phyloP scores from a whole-genome alignment of 1,284 basidiomycete species.

The Quambalaria eucalypti region DNA sequence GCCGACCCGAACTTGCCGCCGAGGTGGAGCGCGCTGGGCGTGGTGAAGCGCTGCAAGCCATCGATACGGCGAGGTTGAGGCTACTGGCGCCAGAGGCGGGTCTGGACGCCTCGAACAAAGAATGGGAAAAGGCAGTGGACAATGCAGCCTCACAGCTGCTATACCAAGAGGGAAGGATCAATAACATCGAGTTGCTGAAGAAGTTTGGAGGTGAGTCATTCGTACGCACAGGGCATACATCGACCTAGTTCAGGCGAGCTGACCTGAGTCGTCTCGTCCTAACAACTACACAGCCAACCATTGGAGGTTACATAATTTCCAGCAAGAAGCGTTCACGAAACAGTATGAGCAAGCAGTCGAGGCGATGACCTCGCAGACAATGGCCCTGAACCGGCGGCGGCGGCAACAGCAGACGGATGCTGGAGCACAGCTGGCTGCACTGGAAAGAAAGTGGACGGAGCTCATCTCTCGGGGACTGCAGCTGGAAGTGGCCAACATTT shows the following conservation, averaged over 20 bases:
- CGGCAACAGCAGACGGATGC: conserved; percentile 56
- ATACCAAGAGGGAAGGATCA: conserved; percentile 71
- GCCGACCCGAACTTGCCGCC: conserved; percentile 32
- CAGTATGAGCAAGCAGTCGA: conserved; percentile 12
- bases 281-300: conserved; percentile 14
- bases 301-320: conserved; percentile 29
- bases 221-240: background rate
- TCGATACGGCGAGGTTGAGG: conserved; percentile 73
- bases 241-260: background rate
- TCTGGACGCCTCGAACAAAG: conserved; percentile 61
- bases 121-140: conserved; percentile 67
- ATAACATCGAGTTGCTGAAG: conserved; percentile 74
- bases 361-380: conserved; percentile 7
- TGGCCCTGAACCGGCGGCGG: conserved; percentile 25
- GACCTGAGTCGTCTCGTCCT: background rate
- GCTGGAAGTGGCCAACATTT: conserved; percentile 83
- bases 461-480: conserved; percentile 75
- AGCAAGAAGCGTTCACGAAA: conserved; percentile 26
- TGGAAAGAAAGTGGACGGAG: conserved; percentile 80
- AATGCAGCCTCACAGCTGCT: conserved; percentile 78
- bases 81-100: conserved; percentile 61
- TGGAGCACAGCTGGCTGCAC: conserved; percentile 64
- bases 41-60: conserved; percentile 57
- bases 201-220: conserved; percentile 79
- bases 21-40: conserved; percentile 36